phyloP scores from a whole-genome alignment of 2,329 filamentous ascomycete genomes.

The Epichloe sibirici region DNA sequence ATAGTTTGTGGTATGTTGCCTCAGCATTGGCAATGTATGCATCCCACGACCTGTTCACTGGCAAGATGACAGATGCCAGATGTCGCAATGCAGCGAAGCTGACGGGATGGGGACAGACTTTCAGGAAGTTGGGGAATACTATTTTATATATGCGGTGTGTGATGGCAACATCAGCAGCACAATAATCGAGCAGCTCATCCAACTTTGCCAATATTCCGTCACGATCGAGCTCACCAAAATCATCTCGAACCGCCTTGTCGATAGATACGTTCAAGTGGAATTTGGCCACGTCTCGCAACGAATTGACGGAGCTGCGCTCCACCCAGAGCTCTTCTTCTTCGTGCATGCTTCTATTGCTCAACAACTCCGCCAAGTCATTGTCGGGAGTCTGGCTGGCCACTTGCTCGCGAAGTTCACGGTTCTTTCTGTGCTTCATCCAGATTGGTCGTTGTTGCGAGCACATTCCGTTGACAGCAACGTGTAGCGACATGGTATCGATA shows the following conservation, averaged over 20 bases:
- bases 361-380: constrained; percentile 55
- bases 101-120: constrained; percentile 89
- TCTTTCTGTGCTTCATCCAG: constrained; percentile 96
- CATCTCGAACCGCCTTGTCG: constrained; percentile 77
- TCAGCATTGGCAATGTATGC: constrained; percentile 76
- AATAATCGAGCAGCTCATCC: constrained; percentile 82
- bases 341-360: constrained; percentile 58
- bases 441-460: constrained; percentile 91
- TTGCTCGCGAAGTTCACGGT: constrained; percentile 68
- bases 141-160: constrained; percentile 92
- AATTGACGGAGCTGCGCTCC: constrained; percentile 88
- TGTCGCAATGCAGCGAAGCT: constrained; percentile 91
- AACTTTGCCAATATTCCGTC: constrained; percentile 57
- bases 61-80: constrained; percentile 84
- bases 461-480: constrained; percentile 98
- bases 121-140: constrained; percentile 80
- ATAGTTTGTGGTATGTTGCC: constrained; percentile 65
- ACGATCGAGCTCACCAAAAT: constrained; percentile 73
- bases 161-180: constrained; percentile 83
- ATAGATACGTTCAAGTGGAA: constrained; percentile 89
- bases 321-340: constrained; percentile 96
- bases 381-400: constrained; percentile 60
- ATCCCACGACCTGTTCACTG: constrained; percentile 80
- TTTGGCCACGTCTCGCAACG: constrained; percentile 84
- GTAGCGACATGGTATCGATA: constrained; percentile 94